Base-by-base conservation (phyloP, 1,284 basidiomycete genomes). In the Apiotrichum porosum region DNA sequence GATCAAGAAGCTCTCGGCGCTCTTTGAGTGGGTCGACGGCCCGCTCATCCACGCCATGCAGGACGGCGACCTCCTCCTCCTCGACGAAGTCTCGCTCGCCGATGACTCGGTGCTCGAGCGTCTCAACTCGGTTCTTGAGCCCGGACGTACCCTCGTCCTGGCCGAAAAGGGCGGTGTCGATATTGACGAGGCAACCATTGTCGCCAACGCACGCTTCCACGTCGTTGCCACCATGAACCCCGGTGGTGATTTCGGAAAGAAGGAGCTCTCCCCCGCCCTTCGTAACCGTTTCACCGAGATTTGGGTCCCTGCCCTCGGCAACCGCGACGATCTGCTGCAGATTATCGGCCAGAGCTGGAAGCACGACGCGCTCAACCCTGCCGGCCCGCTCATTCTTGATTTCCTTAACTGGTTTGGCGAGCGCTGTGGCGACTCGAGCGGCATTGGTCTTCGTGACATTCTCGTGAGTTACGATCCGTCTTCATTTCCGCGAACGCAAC, bases 211-310 rank as follows among this genome's bases (percentile, higher is more conserved):
- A 3, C 73, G 74, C 3, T 99, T 99, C 78, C 86, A 94, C 67
- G 81, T 99, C 32, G 78, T 97, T 0, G 93, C 95, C 1, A 98
- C 95, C 0, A 99, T 99, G 95, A 99, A 99, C 69, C 95, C 95
- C 0, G 95, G 95, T 30, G 95, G 95, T 31, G 95, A 99, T 69
- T 98, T 95, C 62, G 95, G 95, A 33, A 99, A 99, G 77, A 98
- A 98, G 70, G 95, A 99, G 68, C 78, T 99, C 4, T 97, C 93
- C 1, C 94, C 94, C 23, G 95, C 95, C 0, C 78, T 99, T 37
- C 83, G 95, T 22, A 99, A 99, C 74, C 84, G 95, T 14, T 99
- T 99, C 75, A 99, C 95, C 10, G 95, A 99, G 69, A 95, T 99
- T 36, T 99, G 93, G 93, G 95, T 99, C 0, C 94, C 95, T 3